Percentiles rank a stretch among this genome's conserved stretches.
phyloP scores from a whole-genome alignment of 2,329 filamentous ascomycete species.

The Verticillium albo-atrum region DNA sequence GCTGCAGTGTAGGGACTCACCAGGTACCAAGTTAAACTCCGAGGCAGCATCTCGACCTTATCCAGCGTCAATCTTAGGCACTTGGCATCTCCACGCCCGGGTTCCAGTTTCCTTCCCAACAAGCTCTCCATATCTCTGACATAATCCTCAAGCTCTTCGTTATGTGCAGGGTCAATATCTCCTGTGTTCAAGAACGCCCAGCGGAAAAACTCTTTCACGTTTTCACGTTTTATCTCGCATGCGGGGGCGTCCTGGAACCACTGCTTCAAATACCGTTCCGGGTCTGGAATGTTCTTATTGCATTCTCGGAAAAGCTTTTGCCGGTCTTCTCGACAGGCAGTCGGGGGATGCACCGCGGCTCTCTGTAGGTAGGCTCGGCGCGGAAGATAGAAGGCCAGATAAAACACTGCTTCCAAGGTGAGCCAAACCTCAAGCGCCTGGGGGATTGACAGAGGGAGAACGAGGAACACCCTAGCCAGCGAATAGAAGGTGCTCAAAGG shows the following conservation, averaged over 20 bases:
- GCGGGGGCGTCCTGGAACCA: slow-evolving; percentile 63
- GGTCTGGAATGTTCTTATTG: slow-evolving; percentile 48
- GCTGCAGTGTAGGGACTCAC: slow-evolving; percentile 51
- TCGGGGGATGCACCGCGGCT: slow-evolving; percentile 34
- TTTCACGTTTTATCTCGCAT: slow-evolving; percentile 59
- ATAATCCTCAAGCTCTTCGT: slow-evolving; percentile 35
- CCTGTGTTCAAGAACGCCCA: slow-evolving; percentile 62
- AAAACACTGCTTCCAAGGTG: slow-evolving; percentile 36
- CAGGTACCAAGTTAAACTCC: slow-evolving; percentile 59
- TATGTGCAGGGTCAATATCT: slow-evolving; percentile 27
- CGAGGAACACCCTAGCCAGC: slow-evolving; percentile 20
- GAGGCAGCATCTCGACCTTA: slow-evolving; percentile 53
- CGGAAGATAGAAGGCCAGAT: slow-evolving; percentile 35
- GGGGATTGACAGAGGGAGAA: slow-evolving; percentile 20
- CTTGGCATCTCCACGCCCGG: slow-evolving; percentile 51
- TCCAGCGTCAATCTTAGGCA: slow-evolving; percentile 62
- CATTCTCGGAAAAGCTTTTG: slow-evolving; percentile 52
- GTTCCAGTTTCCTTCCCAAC: slow-evolving; percentile 43
- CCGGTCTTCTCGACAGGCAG: slow-evolving; percentile 41
- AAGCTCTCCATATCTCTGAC: slow-evolving; percentile 47
- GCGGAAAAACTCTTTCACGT: slow-evolving; percentile 60
- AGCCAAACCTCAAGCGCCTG: slow-evolving; percentile 23
- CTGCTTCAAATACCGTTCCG: slow-evolving; percentile 50
- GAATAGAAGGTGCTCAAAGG: slow-evolving; percentile 44
- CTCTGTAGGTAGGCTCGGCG: slow-evolving; percentile 32